Conservation (phyloP, 192 early-diverging fungal genomes). For the Phlyctochytrium bullatum region DNA sequence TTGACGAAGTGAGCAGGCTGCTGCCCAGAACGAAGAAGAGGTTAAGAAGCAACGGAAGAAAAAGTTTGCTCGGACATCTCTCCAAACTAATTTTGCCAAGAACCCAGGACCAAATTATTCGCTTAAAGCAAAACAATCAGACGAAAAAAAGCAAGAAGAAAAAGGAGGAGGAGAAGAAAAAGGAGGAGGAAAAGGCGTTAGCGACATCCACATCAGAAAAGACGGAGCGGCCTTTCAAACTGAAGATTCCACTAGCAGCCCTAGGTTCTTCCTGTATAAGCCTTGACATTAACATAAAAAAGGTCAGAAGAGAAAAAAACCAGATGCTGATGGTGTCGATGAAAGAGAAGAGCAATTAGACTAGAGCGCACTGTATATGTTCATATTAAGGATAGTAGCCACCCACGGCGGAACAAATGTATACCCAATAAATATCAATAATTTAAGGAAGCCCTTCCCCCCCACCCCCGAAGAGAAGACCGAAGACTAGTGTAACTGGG, state of each 20-base stretch:
- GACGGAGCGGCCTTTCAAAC: constrained; percentile 9
- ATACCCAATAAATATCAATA: too few relatives aligned
- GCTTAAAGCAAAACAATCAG: background rate
- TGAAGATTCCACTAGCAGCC: constrained; percentile 12
- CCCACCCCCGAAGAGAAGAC: background rate
- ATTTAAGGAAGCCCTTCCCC: too few relatives aligned
- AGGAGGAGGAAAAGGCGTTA: constrained; percentile 7
- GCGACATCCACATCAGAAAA: constrained; percentile 3
- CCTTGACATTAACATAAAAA: too few relatives aligned
- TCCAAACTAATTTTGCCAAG: background rate
- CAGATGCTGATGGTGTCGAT: too few relatives aligned
- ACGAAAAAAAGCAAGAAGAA: constrained; percentile 5
- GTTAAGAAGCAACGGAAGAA: constrained; percentile 8
- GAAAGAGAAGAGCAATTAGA: too few relatives aligned
- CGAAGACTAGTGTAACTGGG: background rate
- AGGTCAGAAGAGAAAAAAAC: too few relatives aligned
- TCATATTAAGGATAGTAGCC: too few relatives aligned
- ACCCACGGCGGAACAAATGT: too few relatives aligned
- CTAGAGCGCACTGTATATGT: too few relatives aligned
- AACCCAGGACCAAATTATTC: background rate
- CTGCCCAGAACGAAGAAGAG: constrained; percentile 9
- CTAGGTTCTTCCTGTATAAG: background rate
- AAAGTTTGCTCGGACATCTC: constrained; percentile 1
- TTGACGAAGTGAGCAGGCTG: background rate
- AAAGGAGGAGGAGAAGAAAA: constrained; percentile 1